Percentiles rank a stretch among this genome's conserved stretches.
Evolutionary conservation across 2,329 filamentous ascomycete genomes (phyloP).

Genomic region (Chrysosporium queenslandicum): DNA sequence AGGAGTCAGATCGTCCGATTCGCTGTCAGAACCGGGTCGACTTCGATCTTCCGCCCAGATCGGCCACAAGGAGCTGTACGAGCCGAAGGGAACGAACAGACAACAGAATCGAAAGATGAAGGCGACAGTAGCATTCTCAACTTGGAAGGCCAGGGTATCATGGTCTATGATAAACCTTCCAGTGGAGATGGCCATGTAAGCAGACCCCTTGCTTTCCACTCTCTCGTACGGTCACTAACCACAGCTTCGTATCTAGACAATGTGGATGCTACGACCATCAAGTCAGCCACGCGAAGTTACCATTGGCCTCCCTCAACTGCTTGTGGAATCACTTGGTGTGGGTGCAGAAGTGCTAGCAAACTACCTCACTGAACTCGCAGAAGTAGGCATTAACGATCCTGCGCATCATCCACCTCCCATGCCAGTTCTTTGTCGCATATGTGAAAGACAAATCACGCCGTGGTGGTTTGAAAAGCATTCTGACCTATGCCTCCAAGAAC

Average conservation of each 20-base stretch:
- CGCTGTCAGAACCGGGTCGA: constrained; percentile 57
- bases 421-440: constrained; percentile 88
- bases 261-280: constrained; percentile 99
- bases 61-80: neutral
- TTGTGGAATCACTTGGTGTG: constrained; percentile 88
- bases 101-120: constrained; percentile 30
- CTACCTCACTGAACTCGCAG: constrained; percentile 81
- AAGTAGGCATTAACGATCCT: constrained; percentile 65
- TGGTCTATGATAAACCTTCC: constrained; percentile 85
- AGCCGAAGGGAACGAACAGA: constrained; percentile 30
- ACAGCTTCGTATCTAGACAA: constrained; percentile 53
- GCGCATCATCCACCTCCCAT: constrained; percentile 67
- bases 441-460: constrained; percentile 89
- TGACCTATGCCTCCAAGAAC: constrained; percentile 88
- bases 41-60: constrained; percentile 50
- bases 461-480: constrained; percentile 99
- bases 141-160: constrained; percentile 93
- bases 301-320: constrained; percentile 78
- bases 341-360: constrained; percentile 90
- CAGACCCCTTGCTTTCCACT: constrained; percentile 20
- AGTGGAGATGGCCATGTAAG: constrained; percentile 84
- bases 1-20: constrained; percentile 85
- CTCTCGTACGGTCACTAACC: constrained; percentile 20
- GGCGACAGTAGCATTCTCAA: constrained; percentile 51
- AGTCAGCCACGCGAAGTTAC: constrained; percentile 82